Conservation (phyloP, 108 stramenopile genomes). For the Nannochloropsis gaditana region DNA sequence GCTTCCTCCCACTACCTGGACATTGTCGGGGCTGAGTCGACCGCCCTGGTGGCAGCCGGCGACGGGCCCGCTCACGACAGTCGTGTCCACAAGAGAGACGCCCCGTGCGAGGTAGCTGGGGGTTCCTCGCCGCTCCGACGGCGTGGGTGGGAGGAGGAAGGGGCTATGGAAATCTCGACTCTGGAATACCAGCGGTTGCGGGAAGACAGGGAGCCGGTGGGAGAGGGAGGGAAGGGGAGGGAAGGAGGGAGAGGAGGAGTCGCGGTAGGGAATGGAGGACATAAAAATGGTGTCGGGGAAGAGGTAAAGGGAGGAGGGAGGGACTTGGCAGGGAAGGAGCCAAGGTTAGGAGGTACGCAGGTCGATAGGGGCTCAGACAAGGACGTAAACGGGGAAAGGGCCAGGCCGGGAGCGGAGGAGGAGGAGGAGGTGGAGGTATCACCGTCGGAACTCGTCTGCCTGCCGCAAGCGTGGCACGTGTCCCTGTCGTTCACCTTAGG, state of each 20-base stretch:
- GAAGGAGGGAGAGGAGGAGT: not conserved
- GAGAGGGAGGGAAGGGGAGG: not conserved
- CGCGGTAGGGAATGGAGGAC: too few relatives aligned
- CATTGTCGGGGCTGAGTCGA: too few relatives aligned
- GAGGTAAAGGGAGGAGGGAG: too few relatives aligned
- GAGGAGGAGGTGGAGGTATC: not conserved
- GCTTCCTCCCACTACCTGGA: too few relatives aligned
- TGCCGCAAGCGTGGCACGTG: not conserved
- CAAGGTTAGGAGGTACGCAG: too few relatives aligned
- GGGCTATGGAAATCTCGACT: not conserved
- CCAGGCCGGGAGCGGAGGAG: not conserved
- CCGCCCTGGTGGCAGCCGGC: too few relatives aligned
- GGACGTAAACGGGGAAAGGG: too few relatives aligned
- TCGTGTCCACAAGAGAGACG: too few relatives aligned
- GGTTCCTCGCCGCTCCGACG: not conserved
- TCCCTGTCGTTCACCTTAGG: not conserved
- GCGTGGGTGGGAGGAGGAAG: not conserved
- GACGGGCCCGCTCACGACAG: too few relatives aligned
- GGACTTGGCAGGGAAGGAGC: too few relatives aligned
- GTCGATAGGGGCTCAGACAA: too few relatives aligned
- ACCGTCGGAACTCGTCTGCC: not conserved
- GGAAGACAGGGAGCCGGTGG: not conserved
- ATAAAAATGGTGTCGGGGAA: too few relatives aligned
- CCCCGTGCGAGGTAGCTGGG: not conserved
- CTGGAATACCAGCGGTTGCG: not conserved